Conservation (phyloP, 352 stramenopile species). For the Phytophthora idaei region DNA sequence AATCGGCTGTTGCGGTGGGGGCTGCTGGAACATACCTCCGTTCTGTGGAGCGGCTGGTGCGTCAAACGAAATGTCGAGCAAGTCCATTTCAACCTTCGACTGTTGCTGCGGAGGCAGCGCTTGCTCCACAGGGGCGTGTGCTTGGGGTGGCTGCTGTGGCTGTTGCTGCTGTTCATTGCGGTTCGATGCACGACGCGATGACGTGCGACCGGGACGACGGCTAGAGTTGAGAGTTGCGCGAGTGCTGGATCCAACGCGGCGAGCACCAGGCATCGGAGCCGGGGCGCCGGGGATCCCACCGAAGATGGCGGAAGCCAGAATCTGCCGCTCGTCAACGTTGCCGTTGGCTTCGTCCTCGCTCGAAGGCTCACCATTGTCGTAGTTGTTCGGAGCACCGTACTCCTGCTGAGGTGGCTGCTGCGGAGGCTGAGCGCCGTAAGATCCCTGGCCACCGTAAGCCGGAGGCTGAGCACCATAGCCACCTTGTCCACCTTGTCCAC, state of each 20-base stretch:
- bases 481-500: slow-evolving; percentile 33
- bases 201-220: slow-evolving; percentile 31
- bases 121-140: slow-evolving; percentile 40
- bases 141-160: slow-evolving; percentile 34
- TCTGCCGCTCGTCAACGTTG: slow-evolving; percentile 71
- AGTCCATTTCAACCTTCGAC: slow-evolving; percentile 71
- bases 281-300: slow-evolving; percentile 92
- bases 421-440: slow-evolving; percentile 42
- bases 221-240: slow-evolving; percentile 39
- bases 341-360: slow-evolving; percentile 40
- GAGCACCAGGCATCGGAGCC: slow-evolving; percentile 44
- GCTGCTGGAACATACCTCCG: slow-evolving; percentile 41
- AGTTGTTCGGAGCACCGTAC: slow-evolving; percentile 44
- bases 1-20: slow-evolving; percentile 38
- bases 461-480: slow-evolving; percentile 46
- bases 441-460: slow-evolving; percentile 41
- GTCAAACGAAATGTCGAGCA: slow-evolving; percentile 88
- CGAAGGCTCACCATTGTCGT: slow-evolving; percentile 59
- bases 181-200: slow-evolving; percentile 32
- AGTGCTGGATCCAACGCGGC: slow-evolving; percentile 37
- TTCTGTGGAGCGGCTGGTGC: slow-evolving; percentile 44
- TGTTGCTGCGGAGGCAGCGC: slow-evolving; percentile 39
- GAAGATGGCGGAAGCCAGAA: slow-evolving; percentile 96
- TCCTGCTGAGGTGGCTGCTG: slow-evolving; percentile 45
- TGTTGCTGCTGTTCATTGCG: slow-evolving; percentile 50